Conservation (phyloP, 768 basidiomycete species). For the Tulasnella calospora region DNA sequence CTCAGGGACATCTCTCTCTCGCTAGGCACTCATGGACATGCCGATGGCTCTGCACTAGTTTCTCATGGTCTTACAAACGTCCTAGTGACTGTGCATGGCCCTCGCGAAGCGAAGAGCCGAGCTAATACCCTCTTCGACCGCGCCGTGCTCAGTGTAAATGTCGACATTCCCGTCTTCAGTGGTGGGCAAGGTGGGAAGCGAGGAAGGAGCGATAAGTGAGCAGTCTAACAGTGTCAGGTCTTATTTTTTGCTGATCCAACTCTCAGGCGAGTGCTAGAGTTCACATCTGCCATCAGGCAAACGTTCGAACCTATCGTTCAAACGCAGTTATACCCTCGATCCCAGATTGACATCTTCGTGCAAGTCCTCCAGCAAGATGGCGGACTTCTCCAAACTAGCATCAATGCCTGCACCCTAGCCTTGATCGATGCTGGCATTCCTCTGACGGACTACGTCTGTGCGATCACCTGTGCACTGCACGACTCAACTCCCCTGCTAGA, state of each 20-base stretch:
- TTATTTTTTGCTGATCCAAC: constrained; percentile 25
- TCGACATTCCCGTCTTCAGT: constrained; percentile 82
- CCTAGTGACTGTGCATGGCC: constrained; percentile 83
- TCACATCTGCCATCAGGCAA: constrained; percentile 79
- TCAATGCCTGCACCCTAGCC: constrained; percentile 92
- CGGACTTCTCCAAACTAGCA: constrained; percentile 77
- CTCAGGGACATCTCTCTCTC: constrained; percentile 76
- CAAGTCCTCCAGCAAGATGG: constrained; percentile 95
- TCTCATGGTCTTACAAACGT: constrained; percentile 90
- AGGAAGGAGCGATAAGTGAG: constrained; percentile 82
- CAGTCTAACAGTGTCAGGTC: constrained; percentile 27
- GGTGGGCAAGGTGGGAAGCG: constrained; percentile 66
- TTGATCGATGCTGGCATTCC: constrained; percentile 88
- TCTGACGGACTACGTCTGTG: constrained; percentile 83
- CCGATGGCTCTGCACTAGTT: constrained; percentile 81
- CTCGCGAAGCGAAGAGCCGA: constrained; percentile 78
- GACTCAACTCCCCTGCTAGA: constrained; percentile 78
- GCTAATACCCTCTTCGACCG: constrained; percentile 80
- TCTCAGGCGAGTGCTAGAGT: constrained; percentile 75
- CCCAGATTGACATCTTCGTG: constrained; percentile 89
- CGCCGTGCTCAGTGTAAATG: constrained; percentile 84
- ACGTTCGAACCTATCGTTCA: constrained; percentile 96
- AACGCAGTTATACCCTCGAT: constrained; percentile 84
- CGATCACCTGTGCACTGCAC: constrained; percentile 83
- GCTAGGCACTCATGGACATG: constrained; percentile 59